Percentiles rank a stretch among this genome's conserved stretches.
phyloP scores from a whole-genome alignment of 306 rosid genomes.

The Malus domestica region ASM211411v1 NC_041797.1:14604001-14604500 shows the following conservation, averaged over 20 bases:
- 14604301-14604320: conserved; percentile 53
- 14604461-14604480: conserved; percentile 68
- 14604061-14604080: conserved; percentile 82
- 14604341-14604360: conserved; percentile 52
- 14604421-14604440: conserved; percentile 55
- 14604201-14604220: conserved; percentile 93
- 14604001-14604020: conserved; percentile 81
- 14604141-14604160: conserved; percentile 76
- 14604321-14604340: conserved; percentile 68
- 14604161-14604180: conserved; percentile 24
- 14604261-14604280: conserved; percentile 67
- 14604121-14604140: conserved; percentile 72
- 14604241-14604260: conserved; percentile 48
- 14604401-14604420: conserved; percentile 56
- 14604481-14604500: conserved; percentile 23
- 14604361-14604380: conserved; percentile 75
- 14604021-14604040: conserved; percentile 69
- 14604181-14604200: conserved; percentile 61
- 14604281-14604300: conserved; percentile 76
- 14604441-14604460: conserved; percentile 62
- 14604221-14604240: conserved; percentile 68
- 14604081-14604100: conserved; percentile 78
- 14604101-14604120: conserved; percentile 91
- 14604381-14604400: conserved; percentile 45
- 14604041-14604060: conserved; percentile 71